Percentiles rank a stretch among this genome's conserved stretches.
These are phyloP conservation scores for Tricholoma hemisulphureum DNA, from an alignment of 768 basidiomycete species.

Conservation along the genomic window DNA sequence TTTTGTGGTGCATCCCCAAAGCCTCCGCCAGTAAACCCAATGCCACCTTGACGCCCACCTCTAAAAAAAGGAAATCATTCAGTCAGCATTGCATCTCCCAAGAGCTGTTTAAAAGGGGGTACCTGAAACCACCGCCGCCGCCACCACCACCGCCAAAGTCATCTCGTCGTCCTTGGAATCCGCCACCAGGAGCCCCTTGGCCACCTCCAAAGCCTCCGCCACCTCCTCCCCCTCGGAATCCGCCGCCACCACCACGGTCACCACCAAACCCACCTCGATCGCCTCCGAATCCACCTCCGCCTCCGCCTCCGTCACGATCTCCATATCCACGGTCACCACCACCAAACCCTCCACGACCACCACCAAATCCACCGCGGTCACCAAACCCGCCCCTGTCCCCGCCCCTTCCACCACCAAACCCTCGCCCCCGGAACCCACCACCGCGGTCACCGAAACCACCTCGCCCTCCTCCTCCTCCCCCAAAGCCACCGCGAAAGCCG, in stretches of 20 bases:
- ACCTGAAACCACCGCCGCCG: slow-evolving; percentile 53
- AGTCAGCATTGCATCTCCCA: slow-evolving; percentile 9
- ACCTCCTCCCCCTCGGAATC: slow-evolving; percentile 42
- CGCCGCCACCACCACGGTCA: slow-evolving; percentile 29
- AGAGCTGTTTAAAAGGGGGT: slow-evolving; percentile 7
- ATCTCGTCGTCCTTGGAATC: slow-evolving; percentile 43
- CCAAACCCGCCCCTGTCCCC: slow-evolving; percentile 38
- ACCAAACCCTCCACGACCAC: slow-evolving; percentile 35
- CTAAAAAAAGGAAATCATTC: slow-evolving; percentile 24
- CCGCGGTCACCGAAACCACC: slow-evolving; percentile 37
- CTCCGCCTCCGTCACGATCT: slow-evolving; percentile 30
- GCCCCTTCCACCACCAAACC: slow-evolving; percentile 35
- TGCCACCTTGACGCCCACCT: slow-evolving; percentile 69
- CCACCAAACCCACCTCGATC: slow-evolving; percentile 43
- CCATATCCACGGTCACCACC: slow-evolving; percentile 45
- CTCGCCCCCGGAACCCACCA: slow-evolving; percentile 15
- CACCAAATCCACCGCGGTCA: slow-evolving; percentile 36
- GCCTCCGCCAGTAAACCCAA: slow-evolving; percentile 67
- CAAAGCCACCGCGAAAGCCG: slow-evolving; percentile 46
- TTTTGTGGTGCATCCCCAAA: slow-evolving; percentile 52
- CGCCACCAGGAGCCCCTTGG: slow-evolving; percentile 34
- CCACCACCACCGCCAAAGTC: slow-evolving; percentile 35
- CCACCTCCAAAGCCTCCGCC: slow-evolving; percentile 43
- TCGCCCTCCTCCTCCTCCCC: slow-evolving; percentile 31
- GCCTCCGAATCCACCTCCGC: slow-evolving; percentile 40